phyloP scores from a whole-genome alignment of 176 grass and related monocot species.

The Leersia perrieri region DNA sequence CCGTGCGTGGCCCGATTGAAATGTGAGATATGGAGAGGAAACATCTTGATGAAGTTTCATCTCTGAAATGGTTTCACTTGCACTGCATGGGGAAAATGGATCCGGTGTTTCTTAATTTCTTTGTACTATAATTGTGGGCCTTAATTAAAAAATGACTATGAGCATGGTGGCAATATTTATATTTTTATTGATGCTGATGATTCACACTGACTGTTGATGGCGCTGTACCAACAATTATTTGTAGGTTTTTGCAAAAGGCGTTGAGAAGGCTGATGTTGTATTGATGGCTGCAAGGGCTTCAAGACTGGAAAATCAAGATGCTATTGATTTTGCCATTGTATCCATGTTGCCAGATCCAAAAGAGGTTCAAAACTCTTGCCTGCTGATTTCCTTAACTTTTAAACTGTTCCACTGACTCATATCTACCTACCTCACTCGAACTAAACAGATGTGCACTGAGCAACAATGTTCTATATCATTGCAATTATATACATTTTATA shows the following conservation, averaged over 20 bases:
- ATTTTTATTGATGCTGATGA: neutral
- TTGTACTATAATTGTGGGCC: neutral
- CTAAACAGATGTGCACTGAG: neutral
- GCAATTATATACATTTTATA: neutral
- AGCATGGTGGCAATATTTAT: neutral
- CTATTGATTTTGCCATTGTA: conserved; percentile 75
- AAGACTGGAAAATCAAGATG: conserved; percentile 74
- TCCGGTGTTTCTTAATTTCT: neutral
- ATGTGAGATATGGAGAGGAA: neutral
- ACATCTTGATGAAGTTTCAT: no score
- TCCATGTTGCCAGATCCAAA: conserved; percentile 64
- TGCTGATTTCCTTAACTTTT: conserved; percentile 7
- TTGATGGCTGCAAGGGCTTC: conserved; percentile 81
- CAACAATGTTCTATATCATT: conserved; percentile 16
- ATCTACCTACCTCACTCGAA: conserved; percentile 13
- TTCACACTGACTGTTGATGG: neutral
- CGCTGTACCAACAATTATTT: neutral
- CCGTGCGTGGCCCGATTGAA: neutral
- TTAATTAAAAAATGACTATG: neutral
- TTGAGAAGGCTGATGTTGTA: conserved; percentile 50
- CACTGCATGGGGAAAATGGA: neutral
- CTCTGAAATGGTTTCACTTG: no score
- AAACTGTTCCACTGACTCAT: neutral
- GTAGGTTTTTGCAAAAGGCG: conserved; percentile 48
- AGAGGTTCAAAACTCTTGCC: conserved; percentile 43